These are phyloP conservation scores for Aspergillus cavernicola DNA, from an alignment of 495 filamentous ascomycete species.

Conservation along the genomic window DNA sequence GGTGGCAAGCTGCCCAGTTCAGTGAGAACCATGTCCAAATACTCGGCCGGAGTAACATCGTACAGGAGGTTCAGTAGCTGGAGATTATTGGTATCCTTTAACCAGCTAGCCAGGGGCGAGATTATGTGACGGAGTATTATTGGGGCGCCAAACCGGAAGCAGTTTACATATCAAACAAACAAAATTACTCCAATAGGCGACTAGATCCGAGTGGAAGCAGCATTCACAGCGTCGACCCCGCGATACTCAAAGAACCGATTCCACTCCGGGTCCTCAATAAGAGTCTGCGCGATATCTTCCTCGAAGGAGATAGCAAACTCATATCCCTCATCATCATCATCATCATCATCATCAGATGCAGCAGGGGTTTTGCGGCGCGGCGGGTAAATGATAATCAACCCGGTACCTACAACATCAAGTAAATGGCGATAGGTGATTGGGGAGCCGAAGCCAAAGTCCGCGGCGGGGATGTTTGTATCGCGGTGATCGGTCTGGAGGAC, in stretches of 20 bases:
- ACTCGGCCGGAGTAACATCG: too few relatives aligned
- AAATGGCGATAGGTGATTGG: slow-evolving; percentile 22
- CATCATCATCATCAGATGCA: too few relatives aligned
- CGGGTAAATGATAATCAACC: slow-evolving; percentile 22
- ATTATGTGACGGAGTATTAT: too few relatives aligned
- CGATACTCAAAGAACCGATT: slow-evolving; percentile 40
- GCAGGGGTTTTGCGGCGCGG: slow-evolving; percentile 11
- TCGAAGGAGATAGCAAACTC: slow-evolving; percentile 43
- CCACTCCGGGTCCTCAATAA: slow-evolving; percentile 40
- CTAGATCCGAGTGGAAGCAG: too few relatives aligned
- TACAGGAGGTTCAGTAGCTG: too few relatives aligned
- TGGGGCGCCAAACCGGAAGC: too few relatives aligned
- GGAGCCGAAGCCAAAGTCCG: slow-evolving; percentile 24
- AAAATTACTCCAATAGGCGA: too few relatives aligned
- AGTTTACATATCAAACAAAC: too few relatives aligned
- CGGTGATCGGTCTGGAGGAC: slow-evolving; percentile 26
- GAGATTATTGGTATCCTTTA: too few relatives aligned
- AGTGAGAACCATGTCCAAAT: too few relatives aligned
- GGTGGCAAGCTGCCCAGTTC: too few relatives aligned
- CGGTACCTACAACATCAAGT: slow-evolving; percentile 12
- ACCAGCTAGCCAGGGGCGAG: too few relatives aligned
- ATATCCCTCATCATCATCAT: slow-evolving; percentile 36
- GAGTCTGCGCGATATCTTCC: slow-evolving; percentile 23
- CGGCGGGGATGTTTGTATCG: slow-evolving; percentile 15
- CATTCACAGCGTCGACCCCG: slow-evolving; percentile 21